Base-by-base conservation (phyloP, 257 asterid species). In the Solanum phureja region DNA sequence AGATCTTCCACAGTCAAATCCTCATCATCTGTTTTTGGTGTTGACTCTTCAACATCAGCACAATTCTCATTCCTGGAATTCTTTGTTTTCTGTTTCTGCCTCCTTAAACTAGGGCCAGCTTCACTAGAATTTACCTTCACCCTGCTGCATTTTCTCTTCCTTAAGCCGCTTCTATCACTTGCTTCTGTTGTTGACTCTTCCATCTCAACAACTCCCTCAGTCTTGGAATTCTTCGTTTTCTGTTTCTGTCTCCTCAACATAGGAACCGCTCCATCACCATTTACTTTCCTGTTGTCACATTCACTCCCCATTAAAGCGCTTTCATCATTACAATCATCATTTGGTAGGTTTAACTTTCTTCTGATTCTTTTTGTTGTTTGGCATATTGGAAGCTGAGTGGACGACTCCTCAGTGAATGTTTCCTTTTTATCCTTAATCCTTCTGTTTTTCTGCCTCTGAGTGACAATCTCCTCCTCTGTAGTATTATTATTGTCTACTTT, bases 1-100 rank as follows among this genome's bases (percentile, higher is more conserved):
- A 91, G 44, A 49, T 86, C 88, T 64, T 88, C 87, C 7, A 79
- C 35, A 86, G 52, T 76, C 31, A 83, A 89, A 82, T 82, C 89
- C 37, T 84, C 92, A 19, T 83, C 82, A 9, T 90, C 92, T 44
- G 66, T 85, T 19, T 24, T 40, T 21, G 84, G 64, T 35, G 18
- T 42, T 18, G 69, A 42, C n/a, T 40, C 85, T 71, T 82, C 82
- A 16, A 69, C 52, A 81, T 89, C 84, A 6, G 87, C 89, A 72
- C 62, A 68, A 44, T 71, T 72, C 76, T 72, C 87, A 40, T 44
- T 23, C 72, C 66, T 46, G 27, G 64, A 71, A 87, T 46, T 64
- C 71, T 83, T 58, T 56, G 85, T 69, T 72, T 89, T 87, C 23
- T 37, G 66, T 75, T 38, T 73, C 52, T 14, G 83, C 64, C 60